phyloP scores from a whole-genome alignment of 345 rosid species.

The Kernera saxatilis region DNA sequence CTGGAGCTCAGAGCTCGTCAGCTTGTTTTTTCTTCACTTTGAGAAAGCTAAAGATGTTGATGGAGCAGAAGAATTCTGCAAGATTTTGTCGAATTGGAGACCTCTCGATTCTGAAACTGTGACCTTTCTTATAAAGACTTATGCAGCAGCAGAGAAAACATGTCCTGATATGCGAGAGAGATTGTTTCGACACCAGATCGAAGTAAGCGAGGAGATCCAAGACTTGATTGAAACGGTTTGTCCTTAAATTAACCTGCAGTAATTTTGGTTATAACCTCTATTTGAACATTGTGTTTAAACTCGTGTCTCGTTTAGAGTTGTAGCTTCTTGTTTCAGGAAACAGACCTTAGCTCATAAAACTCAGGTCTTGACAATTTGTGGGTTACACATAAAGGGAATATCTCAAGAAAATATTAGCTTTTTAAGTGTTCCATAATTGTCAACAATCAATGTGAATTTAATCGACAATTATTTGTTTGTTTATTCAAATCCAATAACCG shows the following conservation, averaged over 20 bases:
- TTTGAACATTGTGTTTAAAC: neutral
- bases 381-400: neutral
- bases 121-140: conserved; percentile 41
- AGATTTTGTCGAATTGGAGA: conserved; percentile 34
- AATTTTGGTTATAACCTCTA: neutral
- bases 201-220: conserved; percentile 44
- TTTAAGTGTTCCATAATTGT: neutral
- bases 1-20: conserved; percentile 29
- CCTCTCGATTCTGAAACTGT: conserved; percentile 35
- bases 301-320: neutral
- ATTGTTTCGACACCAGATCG: conserved; percentile 40
- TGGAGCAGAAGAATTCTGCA: conserved; percentile 51
- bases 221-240: conserved; percentile 48
- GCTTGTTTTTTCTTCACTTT: conserved; percentile 41
- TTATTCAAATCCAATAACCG: conserved; percentile 10
- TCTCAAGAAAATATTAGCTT: too few relatives aligned
- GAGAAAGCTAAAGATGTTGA: conserved; percentile 49
- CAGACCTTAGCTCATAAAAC: too few relatives aligned
- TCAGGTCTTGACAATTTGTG: neutral
- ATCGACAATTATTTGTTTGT: too few relatives aligned
- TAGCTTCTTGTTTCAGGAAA: neutral
- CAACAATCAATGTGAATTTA: too few relatives aligned
- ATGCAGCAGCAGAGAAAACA: conserved; percentile 53
- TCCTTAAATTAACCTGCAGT: conserved; percentile 12
- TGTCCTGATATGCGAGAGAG: conserved; percentile 51